Base-by-base conservation (phyloP, 2,329 filamentous ascomycete genomes). In the Paecilomyces sp. region DNA sequence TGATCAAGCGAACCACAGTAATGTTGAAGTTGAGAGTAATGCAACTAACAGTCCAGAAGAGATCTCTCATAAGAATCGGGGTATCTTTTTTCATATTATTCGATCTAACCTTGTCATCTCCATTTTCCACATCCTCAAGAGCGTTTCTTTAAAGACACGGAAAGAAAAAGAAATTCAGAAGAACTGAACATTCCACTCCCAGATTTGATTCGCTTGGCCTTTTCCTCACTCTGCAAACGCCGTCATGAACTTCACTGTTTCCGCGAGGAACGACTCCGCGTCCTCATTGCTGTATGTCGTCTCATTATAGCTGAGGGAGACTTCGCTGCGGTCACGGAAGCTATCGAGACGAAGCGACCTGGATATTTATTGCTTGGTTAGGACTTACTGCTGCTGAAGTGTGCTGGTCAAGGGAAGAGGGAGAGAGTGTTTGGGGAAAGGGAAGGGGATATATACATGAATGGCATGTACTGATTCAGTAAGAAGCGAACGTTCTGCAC, bases 331-430 rank as follows among this genome's bases (percentile, higher is more conserved):
- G 47, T 56, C 58, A 18, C 51, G 47, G 41, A 57, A 60, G 30
- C 55, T 60, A 31, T 60, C 58, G 18, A 60, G 34, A 13, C 58
- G 58, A 25, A 60, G 54, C 6, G 58, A 57, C 50, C 58, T 60
- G 30, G n/a, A 36, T 47, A 47, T 18, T 47, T 47, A 13, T n/a
- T 5, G 8, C 13, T 18, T 47, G n/a, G 15, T 41, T 15, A n/a
- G 36, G n/a, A 15, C 15, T 12, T 4, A 9, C 12, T 36, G 13
- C 2, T n/a, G n/a, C 5, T 41, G 12, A 15, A 6, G n/a, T 41
- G n/a, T 41, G 5, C 11, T 41, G 31, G 25, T 22, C 22, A 9
- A n/a, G 47, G 28, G 33, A 22, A 56, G 18, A 28, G 25, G 25
- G 25, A 2, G 25, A 6, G 25, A 4, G 25, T 28, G 25, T 28